phyloP scores from a whole-genome alignment of 2,329 filamentous ascomycete genomes.

The Paecilomyces formosus region DNA sequence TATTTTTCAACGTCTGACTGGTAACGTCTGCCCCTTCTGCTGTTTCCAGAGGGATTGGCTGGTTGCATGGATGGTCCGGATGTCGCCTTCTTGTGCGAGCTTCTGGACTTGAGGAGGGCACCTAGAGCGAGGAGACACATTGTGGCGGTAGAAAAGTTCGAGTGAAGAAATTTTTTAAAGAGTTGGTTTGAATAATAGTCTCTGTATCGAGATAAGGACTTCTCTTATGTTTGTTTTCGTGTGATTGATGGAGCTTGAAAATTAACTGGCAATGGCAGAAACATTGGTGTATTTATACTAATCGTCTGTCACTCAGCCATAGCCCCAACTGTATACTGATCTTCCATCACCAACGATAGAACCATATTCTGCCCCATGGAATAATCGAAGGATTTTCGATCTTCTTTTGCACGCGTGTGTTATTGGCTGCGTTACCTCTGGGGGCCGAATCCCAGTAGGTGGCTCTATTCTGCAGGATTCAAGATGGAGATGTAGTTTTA shows the following conservation, averaged over 20 bases:
- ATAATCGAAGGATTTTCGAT: neutral
- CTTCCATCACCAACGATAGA: neutral
- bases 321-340: neutral
- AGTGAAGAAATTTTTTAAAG: neutral
- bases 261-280: neutral
- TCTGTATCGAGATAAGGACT: neutral
- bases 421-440: too few species aligned
- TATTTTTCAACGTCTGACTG: neutral
- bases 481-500: neutral
- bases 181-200: neutral
- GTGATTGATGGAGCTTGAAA: neutral
- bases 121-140: neutral
- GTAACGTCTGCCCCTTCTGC: neutral
- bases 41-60: neutral
- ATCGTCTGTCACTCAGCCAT: neutral
- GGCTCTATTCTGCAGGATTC: too few species aligned
- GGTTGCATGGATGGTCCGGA: neutral
- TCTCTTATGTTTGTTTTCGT: too few species aligned
- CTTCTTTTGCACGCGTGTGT: too few species aligned
- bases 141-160: neutral
- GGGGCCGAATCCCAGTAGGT: too few species aligned
- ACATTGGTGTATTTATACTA: neutral
- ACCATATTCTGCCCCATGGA: neutral
- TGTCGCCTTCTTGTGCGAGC: neutral
- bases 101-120: neutral